Evolutionary conservation across 306 rosid species (phyloP).

Genomic region (Oemleria cerasiformis): DNA sequence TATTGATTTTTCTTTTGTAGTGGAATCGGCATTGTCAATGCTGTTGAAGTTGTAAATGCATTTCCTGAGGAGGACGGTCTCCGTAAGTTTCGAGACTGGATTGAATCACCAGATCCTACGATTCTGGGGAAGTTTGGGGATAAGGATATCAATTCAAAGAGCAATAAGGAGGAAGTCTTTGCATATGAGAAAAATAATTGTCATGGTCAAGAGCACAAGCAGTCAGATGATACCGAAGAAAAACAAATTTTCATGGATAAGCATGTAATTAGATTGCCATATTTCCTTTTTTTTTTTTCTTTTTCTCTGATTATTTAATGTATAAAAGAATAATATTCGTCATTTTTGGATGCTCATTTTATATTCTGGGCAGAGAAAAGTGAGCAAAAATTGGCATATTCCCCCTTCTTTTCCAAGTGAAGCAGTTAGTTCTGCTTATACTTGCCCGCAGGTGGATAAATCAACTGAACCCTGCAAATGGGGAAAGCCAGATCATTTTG

Average conservation of each 20-base stretch:
- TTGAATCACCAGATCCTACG: slow-evolving; percentile 96
- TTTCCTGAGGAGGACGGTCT: slow-evolving; percentile 93
- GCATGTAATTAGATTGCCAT: slow-evolving; percentile 49
- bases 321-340: neutral
- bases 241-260: slow-evolving; percentile 65
- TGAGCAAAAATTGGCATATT: slow-evolving; percentile 98
- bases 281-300: slow-evolving; percentile 14
- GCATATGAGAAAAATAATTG: slow-evolving; percentile 36
- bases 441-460: slow-evolving; percentile 77
- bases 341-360: slow-evolving; percentile 7
- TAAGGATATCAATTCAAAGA: slow-evolving; percentile 21
- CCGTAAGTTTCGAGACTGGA: slow-evolving; percentile 73
- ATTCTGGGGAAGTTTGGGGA: slow-evolving; percentile 61
- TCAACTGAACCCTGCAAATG: slow-evolving; percentile 82
- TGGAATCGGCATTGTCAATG: slow-evolving; percentile 98
- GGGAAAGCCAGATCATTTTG: slow-evolving; percentile 96
- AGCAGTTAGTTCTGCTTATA: slow-evolving; percentile 75
- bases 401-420: slow-evolving; percentile 88
- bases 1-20: slow-evolving; percentile 42
- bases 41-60: slow-evolving; percentile 88
- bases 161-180: slow-evolving; percentile 33
- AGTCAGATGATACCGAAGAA: slow-evolving; percentile 38
- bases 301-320: slow-evolving; percentile 14
- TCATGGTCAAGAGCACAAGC: slow-evolving; percentile 38
- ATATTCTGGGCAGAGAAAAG: slow-evolving; percentile 66